Evolutionary conservation across 176 grass and related monocot genomes (phyloP).

Genomic region (Pontederia crassipes): DNA sequence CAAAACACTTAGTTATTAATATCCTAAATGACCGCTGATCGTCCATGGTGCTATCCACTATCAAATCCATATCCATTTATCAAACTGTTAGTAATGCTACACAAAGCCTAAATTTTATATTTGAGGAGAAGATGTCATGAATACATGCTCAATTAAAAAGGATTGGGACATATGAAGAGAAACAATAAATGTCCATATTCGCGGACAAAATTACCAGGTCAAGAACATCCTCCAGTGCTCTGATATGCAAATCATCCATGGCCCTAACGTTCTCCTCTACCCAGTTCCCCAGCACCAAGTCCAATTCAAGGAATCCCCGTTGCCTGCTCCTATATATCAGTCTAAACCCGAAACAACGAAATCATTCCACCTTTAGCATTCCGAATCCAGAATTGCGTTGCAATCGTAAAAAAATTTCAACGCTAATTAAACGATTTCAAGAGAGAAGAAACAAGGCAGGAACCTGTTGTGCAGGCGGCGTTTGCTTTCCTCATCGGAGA

Average conservation of each 20-base stretch:
- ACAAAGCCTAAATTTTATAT: no score
- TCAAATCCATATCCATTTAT: no score
- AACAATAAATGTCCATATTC: no score
- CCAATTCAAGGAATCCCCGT: slow-evolving; percentile 86
- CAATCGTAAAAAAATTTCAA: neutral
- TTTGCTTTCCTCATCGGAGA: slow-evolving; percentile 68
- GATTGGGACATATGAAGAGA: no score
- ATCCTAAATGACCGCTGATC: no score
- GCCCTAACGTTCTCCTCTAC: slow-evolving; percentile 66
- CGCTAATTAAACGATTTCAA: neutral
- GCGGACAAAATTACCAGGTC: slow-evolving; percentile 45
- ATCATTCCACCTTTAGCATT: neutral
- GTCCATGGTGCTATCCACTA: no score
- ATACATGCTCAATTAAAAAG: no score
- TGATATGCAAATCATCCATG: slow-evolving; percentile 71
- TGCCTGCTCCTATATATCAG: slow-evolving; percentile 89
- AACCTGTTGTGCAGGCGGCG: slow-evolving; percentile 86
- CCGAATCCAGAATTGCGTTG: neutral
- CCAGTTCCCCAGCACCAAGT: slow-evolving; percentile 78
- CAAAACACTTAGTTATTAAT: no score
- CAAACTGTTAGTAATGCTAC: no score
- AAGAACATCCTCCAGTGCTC: slow-evolving; percentile 65
- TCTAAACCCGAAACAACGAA: slow-evolving; percentile 24
- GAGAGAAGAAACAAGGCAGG: neutral
- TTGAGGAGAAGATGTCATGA: no score